A percentile compares a stretch with the other conserved stretches of the same genome.
phyloP scores from a whole-genome alignment of 306 rosid species.

The Carpinus viminea region DNA sequence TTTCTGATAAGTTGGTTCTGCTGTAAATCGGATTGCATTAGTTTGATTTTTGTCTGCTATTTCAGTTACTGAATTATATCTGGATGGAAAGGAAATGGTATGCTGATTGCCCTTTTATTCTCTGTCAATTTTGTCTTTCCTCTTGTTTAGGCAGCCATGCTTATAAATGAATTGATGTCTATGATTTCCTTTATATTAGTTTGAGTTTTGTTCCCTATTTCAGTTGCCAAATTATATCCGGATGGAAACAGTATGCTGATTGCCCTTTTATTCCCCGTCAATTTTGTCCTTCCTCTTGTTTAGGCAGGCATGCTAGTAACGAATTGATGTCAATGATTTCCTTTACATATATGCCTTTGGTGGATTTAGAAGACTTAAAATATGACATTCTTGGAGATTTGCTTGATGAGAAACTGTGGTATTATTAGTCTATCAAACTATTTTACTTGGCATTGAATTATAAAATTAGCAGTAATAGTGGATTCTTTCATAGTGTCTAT shows the following conservation, averaged over 20 bases:
- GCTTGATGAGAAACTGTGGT: not conserved
- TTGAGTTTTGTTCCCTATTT: not conserved
- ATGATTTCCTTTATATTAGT: not conserved
- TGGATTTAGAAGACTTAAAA: not conserved
- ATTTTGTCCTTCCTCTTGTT: not conserved
- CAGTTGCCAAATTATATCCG: not conserved
- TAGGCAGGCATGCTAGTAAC: not conserved
- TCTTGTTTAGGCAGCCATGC: not conserved
- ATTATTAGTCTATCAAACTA: not conserved
- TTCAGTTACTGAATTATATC: not conserved
- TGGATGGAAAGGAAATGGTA: not conserved
- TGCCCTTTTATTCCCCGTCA: not conserved
- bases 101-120: not conserved
- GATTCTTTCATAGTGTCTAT: not conserved
- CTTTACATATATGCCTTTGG: not conserved
- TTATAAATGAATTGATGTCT: not conserved
- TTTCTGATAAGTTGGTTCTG: slow-evolving; percentile 3
- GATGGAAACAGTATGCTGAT: not conserved
- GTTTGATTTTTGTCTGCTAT: not conserved
- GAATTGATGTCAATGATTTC: not conserved
- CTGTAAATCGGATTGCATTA: not conserved
- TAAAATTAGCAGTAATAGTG: not conserved
- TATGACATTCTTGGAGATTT: not conserved
- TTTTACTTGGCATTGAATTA: not conserved
- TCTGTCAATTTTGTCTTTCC: not conserved